A percentile compares a stretch with the other conserved stretches of the same genome.
phyloP scores from a whole-genome alignment of 441 rosid genomes.

The Syzygium syzygioides region DNA sequence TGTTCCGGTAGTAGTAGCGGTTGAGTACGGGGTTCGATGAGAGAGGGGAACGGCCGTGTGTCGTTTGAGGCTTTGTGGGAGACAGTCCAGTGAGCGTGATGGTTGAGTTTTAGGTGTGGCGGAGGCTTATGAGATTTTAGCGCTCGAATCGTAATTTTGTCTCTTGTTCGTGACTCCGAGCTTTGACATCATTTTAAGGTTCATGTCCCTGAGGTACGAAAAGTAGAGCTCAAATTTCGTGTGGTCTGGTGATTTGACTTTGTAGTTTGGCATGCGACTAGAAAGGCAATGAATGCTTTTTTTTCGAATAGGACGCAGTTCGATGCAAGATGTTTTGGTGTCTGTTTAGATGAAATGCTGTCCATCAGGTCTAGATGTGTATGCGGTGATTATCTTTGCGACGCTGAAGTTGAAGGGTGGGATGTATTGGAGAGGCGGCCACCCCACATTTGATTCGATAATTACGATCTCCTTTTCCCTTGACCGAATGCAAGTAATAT shows the following conservation, averaged over 20 bases:
- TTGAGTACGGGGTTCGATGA: neutral
- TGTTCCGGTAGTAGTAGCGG: neutral
- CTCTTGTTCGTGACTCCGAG: neutral
- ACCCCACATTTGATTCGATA: neutral
- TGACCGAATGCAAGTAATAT: neutral
- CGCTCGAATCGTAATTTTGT: neutral
- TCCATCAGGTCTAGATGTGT: neutral
- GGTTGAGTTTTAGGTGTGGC: neutral
- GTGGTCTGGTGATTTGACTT: neutral
- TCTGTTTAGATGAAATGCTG: neutral
- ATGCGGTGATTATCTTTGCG: neutral
- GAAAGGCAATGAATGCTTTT: neutral
- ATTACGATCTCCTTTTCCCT: neutral
- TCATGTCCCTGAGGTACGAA: neutral
- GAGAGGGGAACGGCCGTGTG: neutral
- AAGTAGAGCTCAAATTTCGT: neutral
- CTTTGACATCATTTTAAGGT: neutral
- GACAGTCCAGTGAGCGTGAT: neutral
- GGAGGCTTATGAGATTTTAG: neutral
- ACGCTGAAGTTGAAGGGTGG: neutral
- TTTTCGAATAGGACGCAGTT: neutral
- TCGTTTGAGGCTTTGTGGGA: neutral
- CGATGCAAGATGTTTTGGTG: neutral
- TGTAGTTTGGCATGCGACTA: neutral
- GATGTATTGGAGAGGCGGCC: neutral